phyloP scores from a whole-genome alignment of 768 basidiomycete genomes.

The Collybia nuda region DNA sequence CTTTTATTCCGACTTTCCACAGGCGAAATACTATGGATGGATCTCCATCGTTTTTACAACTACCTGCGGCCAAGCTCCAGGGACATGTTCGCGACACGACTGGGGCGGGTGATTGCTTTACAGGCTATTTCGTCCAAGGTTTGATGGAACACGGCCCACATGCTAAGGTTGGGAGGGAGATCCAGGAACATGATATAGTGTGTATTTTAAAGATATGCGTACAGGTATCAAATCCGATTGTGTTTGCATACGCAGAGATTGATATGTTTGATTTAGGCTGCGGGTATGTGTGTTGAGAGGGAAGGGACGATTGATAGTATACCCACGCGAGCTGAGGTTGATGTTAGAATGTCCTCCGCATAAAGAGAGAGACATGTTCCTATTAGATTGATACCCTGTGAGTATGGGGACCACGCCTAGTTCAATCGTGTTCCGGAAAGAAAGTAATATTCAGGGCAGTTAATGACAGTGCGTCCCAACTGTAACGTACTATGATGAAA shows the following conservation, averaged over 20 bases:
- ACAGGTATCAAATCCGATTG: constrained; percentile 28
- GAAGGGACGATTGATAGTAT: constrained; percentile 59
- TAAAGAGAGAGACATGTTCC: not conserved
- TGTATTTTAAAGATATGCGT: constrained; percentile 37
- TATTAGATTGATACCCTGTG: not conserved
- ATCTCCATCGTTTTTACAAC: constrained; percentile 26
- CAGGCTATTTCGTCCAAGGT: constrained; percentile 57
- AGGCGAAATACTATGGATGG: constrained; percentile 13
- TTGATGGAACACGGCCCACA: constrained; percentile 42
- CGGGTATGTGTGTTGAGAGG: constrained; percentile 61
- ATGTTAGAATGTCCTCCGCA: constrained; percentile 20
- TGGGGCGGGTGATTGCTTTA: constrained; percentile 66
- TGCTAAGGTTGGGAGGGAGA: constrained; percentile 22
- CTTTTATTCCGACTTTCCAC: constrained; percentile 32
- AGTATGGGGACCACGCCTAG: not conserved
- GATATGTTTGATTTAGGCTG: constrained; percentile 38
- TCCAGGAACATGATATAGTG: constrained; percentile 28
- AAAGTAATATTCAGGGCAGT: too few relatives aligned
- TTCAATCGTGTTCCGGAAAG: too few relatives aligned
- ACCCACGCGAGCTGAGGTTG: constrained; percentile 41
- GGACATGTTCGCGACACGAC: constrained; percentile 51
- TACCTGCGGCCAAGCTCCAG: constrained; percentile 47
- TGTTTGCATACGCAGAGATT: not conserved
- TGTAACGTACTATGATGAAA: too few relatives aligned
- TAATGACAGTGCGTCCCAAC: too few relatives aligned